Evolutionary conservation across 768 basidiomycete species (phyloP).

Genomic region (Mycena rosella): DNA sequence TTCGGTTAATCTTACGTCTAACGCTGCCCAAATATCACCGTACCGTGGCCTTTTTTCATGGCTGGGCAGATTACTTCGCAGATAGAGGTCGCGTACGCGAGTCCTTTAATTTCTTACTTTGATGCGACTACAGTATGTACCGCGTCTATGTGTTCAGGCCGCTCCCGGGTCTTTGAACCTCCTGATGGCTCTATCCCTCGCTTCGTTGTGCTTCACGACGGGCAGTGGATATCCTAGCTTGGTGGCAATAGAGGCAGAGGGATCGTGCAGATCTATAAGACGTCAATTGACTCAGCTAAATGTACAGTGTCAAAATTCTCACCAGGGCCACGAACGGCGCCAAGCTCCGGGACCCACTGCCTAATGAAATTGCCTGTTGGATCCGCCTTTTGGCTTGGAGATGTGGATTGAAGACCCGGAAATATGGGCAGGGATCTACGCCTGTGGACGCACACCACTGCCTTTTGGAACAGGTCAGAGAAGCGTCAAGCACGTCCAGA

Average conservation of each 20-base stretch:
- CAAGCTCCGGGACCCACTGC: constrained; percentile 87
- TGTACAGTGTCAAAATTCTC: constrained; percentile 20
- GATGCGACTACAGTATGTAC: background rate
- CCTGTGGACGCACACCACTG: constrained; percentile 89
- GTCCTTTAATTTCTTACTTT: background rate
- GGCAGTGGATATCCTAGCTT: constrained; percentile 85
- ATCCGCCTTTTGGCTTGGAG: constrained; percentile 87
- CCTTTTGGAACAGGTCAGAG: constrained; percentile 43
- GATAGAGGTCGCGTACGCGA: background rate
- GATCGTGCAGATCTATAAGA: constrained; percentile 80
- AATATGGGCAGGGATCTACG: constrained; percentile 92
- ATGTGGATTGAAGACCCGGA: constrained; percentile 90
- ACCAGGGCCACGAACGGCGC: constrained; percentile 77
- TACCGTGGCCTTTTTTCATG: no score
- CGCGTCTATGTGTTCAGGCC: background rate
- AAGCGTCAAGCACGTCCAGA: background rate
- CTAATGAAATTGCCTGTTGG: constrained; percentile 90
- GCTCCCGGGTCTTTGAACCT: constrained; percentile 83
- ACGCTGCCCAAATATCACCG: no score
- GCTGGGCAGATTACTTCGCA: constrained; percentile 3
- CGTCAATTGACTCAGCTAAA: background rate
- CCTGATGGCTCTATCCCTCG: constrained; percentile 77
- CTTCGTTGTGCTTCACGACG: constrained; percentile 80
- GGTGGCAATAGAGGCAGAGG: constrained; percentile 68
- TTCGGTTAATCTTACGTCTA: no score